Evolutionary conservation across 2,329 filamentous ascomycete genomes (phyloP), one percentile per base, ranked within the genome.

Genomic region (Botrytis porri): DNA sequence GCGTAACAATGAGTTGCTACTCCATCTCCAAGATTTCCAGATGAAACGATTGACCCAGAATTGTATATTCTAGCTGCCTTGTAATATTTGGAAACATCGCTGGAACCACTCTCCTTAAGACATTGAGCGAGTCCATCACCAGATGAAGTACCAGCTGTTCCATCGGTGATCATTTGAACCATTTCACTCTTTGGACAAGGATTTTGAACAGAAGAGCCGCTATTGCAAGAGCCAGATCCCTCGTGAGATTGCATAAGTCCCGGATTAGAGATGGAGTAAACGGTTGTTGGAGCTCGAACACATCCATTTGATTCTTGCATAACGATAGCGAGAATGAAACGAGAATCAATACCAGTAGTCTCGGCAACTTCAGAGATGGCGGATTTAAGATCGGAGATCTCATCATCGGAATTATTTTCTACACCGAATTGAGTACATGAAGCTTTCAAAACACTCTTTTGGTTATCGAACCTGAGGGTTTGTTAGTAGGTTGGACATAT

Each of bases 1-100:
- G 73, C 67, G 60, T 79, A 79, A 73, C 77, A 79, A 60, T 74
- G 72, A 32, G 76, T 79, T 12, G 77, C 77, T 20, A 72, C 67
- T 9, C 74, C 74, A 10, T 73, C 51, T 22, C 75, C 80, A 29
- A 84, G 78, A 73, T 84, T 82, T 1, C 78, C 78, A 8, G 76
- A 76, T 0, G 75, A 9, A 57, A 77, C 79, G 35, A 84, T 76
- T 0, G 78, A 79, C 48, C 83, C 83, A 0, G 83, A 84, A 76
- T 84, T 84, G 77, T 84, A 84, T 62, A 81, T 77, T 39, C 83
- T 77, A 12, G 83, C 82, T 32, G 81, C 82, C 64, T 79, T 80
- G 75, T 81, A 82, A 75, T 78, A 81, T n/a, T 67, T 76, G 43
- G 77, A 76, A 43, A 76, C 80, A 18, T 79, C 80, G 4, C 70